A percentile compares a stretch with the other conserved stretches of the same genome.
Evolutionary conservation across 768 basidiomycete genomes (phyloP).

Genomic region (Russula griseocarnosa): DNA sequence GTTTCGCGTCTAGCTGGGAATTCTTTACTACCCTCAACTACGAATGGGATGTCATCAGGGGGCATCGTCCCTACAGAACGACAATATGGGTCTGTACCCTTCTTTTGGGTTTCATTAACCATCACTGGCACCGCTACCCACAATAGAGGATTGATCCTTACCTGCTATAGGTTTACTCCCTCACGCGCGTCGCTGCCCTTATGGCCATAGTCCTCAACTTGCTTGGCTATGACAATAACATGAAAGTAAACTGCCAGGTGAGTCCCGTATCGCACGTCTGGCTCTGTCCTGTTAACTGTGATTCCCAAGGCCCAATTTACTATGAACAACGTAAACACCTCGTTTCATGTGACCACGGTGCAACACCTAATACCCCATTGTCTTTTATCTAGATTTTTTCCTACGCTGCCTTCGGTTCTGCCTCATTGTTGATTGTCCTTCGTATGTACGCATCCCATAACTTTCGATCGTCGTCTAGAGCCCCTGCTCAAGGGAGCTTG

Average conservation of each 20-base stretch:
- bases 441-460: neutral
- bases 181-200: slow-evolving; percentile 12
- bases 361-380: neutral
- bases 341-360: neutral
- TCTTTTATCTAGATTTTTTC: slow-evolving; percentile 1
- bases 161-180: slow-evolving; percentile 8
- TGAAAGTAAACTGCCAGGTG: slow-evolving; percentile 6
- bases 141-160: neutral
- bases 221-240: neutral
- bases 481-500: neutral
- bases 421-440: slow-evolving; percentile 6
- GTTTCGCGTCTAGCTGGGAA: neutral
- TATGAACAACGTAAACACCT: neutral
- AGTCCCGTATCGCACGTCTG: neutral
- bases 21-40: slow-evolving; percentile 6
- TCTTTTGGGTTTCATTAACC: neutral
- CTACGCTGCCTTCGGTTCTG: neutral
- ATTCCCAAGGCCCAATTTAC: neutral
- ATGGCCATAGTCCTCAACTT: neutral
- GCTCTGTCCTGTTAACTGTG: neutral
- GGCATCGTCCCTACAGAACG: neutral
- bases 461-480: neutral
- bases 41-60: neutral
- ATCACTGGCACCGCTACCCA: too few species aligned
- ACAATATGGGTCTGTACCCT: slow-evolving; percentile 10